Conservation (phyloP, 192 early-diverging fungal species). For the Gryganskiella cystojenkinii region DNA sequence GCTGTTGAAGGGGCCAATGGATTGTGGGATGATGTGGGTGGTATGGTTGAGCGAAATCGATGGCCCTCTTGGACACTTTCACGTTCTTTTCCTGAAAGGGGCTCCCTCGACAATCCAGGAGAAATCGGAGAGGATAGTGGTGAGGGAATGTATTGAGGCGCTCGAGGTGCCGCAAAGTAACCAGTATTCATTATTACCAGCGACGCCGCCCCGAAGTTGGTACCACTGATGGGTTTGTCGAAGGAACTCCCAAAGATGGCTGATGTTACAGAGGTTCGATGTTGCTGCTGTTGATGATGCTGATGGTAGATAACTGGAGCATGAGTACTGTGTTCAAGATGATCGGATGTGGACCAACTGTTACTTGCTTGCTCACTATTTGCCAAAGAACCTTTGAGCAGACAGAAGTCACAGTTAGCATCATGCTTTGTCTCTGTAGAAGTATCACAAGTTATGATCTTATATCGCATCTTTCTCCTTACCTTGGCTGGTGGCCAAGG, state of each 20-base stretch:
- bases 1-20: too few relatives aligned
- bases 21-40: too few relatives aligned
- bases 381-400: conserved; percentile 16
- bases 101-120: not conserved
- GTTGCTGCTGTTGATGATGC: conserved; percentile 4
- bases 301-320: not conserved
- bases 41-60: too few relatives aligned
- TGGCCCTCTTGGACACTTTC: not conserved
- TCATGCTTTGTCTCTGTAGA: too few relatives aligned
- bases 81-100: not conserved
- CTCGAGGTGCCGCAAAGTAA: conserved; percentile 36
- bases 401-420: too few relatives aligned
- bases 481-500: conserved; percentile 41
- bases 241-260: conserved; percentile 44
- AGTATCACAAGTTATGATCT: too few relatives aligned
- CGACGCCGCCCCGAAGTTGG: conserved; percentile 1
- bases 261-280: conserved; percentile 24
- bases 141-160: conserved; percentile 49
- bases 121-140: conserved; percentile 38
- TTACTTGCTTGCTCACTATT: conserved; percentile 1
- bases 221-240: conserved; percentile 4
- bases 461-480: too few relatives aligned
- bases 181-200: conserved; percentile 27
- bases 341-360: conserved; percentile 15
- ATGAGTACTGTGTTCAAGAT: conserved; percentile 3